These are phyloP conservation scores for Penicillium polonicum DNA, from an alignment of 2,329 filamentous ascomycete genomes.

Conservation along the genomic window DNA sequence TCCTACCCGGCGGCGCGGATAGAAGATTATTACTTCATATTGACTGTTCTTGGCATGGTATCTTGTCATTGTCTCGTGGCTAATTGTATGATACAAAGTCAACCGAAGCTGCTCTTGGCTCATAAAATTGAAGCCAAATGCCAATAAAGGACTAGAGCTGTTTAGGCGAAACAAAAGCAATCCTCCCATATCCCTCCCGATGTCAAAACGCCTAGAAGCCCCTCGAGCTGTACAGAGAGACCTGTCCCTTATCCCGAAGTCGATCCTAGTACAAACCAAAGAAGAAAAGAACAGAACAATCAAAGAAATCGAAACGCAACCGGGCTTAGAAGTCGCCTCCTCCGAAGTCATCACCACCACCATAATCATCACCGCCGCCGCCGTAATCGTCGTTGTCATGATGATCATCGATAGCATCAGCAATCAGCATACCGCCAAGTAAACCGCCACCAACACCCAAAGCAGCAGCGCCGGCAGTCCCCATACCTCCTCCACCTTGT, in stretches of 20 bases:
- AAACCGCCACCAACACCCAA: slow-evolving; percentile 79
- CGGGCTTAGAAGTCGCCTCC: slow-evolving; percentile 28
- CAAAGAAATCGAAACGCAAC: background rate
- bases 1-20: slow-evolving; percentile 32
- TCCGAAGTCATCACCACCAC: slow-evolving; percentile 32
- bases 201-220: slow-evolving; percentile 5
- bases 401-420: slow-evolving; percentile 55
- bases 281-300: background rate
- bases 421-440: slow-evolving; percentile 72
- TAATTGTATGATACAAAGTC: slow-evolving; percentile 8
- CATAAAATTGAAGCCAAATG: slow-evolving; percentile 8
- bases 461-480: slow-evolving; percentile 70
- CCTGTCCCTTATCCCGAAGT: background rate
- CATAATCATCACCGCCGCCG: slow-evolving; percentile 27
- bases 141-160: slow-evolving; percentile 3
- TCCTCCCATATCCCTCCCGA: background rate
- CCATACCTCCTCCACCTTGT: slow-evolving; percentile 54
- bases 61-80: background rate
- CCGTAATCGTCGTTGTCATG: slow-evolving; percentile 27
- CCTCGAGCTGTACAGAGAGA: background rate
- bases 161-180: slow-evolving; percentile 1
- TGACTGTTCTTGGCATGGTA: background rate
- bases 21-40: slow-evolving; percentile 9
- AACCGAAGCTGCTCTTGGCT: slow-evolving; percentile 1
- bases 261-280: background rate